phyloP scores from a whole-genome alignment of 2,329 filamentous ascomycete species.

The Fusarium verticillioides region DNA sequence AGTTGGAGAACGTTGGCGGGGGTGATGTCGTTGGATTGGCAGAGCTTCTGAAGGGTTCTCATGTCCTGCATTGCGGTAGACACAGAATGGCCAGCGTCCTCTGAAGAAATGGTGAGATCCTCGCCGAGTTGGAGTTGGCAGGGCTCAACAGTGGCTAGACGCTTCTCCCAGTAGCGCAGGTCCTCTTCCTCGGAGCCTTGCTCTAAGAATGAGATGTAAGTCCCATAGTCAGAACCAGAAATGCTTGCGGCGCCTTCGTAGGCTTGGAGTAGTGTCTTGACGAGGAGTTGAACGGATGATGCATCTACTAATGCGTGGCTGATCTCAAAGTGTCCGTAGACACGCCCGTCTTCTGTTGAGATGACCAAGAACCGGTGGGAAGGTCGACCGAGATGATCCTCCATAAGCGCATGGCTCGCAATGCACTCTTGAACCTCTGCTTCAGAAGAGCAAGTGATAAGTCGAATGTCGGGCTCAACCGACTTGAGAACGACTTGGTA shows the following conservation, averaged over 20 bases:
- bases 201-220: neutral
- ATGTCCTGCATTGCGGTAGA: neutral
- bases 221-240: neutral
- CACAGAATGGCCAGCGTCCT: neutral
- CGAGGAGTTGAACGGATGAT: neutral
- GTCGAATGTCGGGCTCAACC: neutral
- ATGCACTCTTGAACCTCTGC: fast-evolving
- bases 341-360: neutral
- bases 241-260: neutral
- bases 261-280: neutral
- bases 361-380: neutral
- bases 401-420: neutral
- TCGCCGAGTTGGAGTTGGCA: neutral
- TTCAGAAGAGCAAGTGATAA: neutral
- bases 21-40: neutral
- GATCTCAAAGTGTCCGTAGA: neutral
- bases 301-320: neutral
- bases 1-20: neutral
- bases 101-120: neutral
- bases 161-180: neutral
- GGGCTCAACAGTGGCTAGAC: fast-evolving
- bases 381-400: neutral
- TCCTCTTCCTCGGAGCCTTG: neutral
- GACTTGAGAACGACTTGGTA: neutral
- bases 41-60: neutral